phyloP scores from a whole-genome alignment of 208 protist genomes.

The Wallacemonas sp. region DNA sequence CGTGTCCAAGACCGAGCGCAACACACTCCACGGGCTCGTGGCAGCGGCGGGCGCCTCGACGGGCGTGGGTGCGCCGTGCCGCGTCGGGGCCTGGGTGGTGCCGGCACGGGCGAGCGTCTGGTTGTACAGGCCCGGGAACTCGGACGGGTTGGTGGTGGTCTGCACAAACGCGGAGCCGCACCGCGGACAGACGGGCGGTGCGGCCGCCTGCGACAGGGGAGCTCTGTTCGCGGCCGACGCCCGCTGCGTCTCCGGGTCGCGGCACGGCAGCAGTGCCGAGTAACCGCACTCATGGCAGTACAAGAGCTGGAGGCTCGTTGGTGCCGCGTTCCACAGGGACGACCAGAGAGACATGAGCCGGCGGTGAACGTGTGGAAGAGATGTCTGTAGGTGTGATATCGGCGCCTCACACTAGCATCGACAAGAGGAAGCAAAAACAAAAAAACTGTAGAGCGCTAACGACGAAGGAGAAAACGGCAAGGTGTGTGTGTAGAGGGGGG shows the following conservation, averaged over 20 bases:
- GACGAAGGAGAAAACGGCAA: too few species aligned
- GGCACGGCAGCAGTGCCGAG: neutral
- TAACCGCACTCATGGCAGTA: conserved; percentile 7
- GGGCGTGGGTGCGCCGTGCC: neutral
- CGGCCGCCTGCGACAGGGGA: neutral
- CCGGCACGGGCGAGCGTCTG: neutral
- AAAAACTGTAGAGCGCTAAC: conserved; percentile 7
- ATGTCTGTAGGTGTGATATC: too few species aligned
- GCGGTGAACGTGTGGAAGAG: neutral
- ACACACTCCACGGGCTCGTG: neutral
- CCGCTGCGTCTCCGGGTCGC: neutral
- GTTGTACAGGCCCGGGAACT: neutral
- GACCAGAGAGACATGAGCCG: neutral
- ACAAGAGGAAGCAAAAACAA: conserved; percentile 5
- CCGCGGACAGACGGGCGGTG: neutral
- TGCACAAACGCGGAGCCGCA: conserved; percentile 4
- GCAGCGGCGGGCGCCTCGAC: neutral
- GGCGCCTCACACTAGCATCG: too few species aligned
- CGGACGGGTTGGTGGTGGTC: neutral
- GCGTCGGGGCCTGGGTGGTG: neutral
- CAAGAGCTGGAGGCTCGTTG: neutral
- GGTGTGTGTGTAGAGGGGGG: too few species aligned
- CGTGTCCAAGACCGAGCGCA: conserved; percentile 2
- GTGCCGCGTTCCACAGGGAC: neutral
- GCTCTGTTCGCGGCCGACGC: neutral